Evolutionary conservation across 2,329 filamentous ascomycete genomes (phyloP), one percentile per base, ranked within the genome.

Genomic region (Pseudogymnoascus sp.): DNA sequence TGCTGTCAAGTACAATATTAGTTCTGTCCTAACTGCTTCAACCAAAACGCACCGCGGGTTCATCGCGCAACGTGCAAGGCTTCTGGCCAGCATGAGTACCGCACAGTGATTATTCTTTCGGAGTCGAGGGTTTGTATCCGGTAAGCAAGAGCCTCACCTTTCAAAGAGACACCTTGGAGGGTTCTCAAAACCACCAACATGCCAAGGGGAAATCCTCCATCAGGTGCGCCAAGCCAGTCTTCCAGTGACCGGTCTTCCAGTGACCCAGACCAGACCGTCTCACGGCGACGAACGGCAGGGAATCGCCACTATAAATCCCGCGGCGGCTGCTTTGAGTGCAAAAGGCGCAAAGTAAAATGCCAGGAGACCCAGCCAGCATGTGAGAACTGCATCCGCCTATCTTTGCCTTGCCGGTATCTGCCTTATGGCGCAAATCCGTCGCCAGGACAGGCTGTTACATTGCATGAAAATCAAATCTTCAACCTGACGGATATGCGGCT

Each of bases 401-500:
- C 47, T 2, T 15, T 54, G n/a, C 7, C 47, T 10, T 54, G 47
- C n/a, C 47, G 47, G 26, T 54, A 54, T 54, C 47, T 54, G 9
- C 26, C 26, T 1, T 54, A 54, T 54, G 47, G 47, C 47, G 47
- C 47, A n/a, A 54, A 54, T 13, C 47, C 47, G 9, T 54, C 47
- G 47, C 47, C 47, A 4, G 47, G 47, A 17, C 26, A 54, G 26
- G n/a, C 15, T 11, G 47, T 54, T 33, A 54, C 47, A 3, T 33
- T 54, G n/a, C 47, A 54, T 33, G 47, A 54, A 5, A 54, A 54
- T 9, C 47, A 31, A 2, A 71, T 84, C 0, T 86, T 86, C 68
- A 84, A 78, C 60, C 67, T 85, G 61, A 80, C 83, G 59, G 85
- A 88, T 66, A 86, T 88, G 84, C 81, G 84, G 39, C 81, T 87